phyloP scores from a whole-genome alignment of 495 filamentous ascomycete genomes.

The Podospora comata region DNA sequence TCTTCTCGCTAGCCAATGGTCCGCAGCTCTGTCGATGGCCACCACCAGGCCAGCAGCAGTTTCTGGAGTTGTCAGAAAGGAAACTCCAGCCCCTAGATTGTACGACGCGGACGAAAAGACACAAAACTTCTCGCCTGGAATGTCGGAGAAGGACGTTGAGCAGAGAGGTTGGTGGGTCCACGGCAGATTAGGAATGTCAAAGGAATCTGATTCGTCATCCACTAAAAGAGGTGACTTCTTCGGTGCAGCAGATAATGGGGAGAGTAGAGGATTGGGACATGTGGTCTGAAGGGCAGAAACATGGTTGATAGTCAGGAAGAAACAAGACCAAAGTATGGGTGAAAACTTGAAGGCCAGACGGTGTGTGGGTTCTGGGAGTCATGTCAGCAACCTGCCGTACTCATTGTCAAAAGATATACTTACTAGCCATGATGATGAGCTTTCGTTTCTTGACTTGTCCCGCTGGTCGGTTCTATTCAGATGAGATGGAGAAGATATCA shows the following conservation, averaged over 20 bases:
- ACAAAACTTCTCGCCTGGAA: slow-evolving; percentile 27
- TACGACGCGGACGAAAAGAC: slow-evolving; percentile 32
- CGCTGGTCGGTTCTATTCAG: background rate
- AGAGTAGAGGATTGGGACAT: background rate
- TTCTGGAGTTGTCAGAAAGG: slow-evolving; percentile 29
- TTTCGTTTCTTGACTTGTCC: background rate
- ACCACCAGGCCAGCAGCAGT: slow-evolving; percentile 29
- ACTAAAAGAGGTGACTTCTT: slow-evolving; percentile 1
- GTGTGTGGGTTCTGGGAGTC: background rate
- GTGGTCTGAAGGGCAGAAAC: background rate
- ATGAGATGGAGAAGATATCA: background rate
- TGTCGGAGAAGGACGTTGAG: slow-evolving; percentile 5
- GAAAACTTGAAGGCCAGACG: background rate
- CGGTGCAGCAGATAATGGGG: background rate
- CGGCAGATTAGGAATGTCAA: background rate
- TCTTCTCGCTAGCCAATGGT: slow-evolving; percentile 14
- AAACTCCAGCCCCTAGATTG: slow-evolving; percentile 28
- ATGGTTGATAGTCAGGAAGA: background rate
- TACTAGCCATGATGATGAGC: background rate
- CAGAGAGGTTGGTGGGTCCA: slow-evolving; percentile 23
- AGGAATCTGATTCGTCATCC: slow-evolving; percentile 10
- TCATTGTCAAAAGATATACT: background rate
- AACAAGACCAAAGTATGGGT: background rate
- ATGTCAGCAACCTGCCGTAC: background rate
- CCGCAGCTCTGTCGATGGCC: slow-evolving; percentile 20